phyloP scores from a whole-genome alignment of 768 basidiomycete genomes.

The Auricularia cornea region DNA sequence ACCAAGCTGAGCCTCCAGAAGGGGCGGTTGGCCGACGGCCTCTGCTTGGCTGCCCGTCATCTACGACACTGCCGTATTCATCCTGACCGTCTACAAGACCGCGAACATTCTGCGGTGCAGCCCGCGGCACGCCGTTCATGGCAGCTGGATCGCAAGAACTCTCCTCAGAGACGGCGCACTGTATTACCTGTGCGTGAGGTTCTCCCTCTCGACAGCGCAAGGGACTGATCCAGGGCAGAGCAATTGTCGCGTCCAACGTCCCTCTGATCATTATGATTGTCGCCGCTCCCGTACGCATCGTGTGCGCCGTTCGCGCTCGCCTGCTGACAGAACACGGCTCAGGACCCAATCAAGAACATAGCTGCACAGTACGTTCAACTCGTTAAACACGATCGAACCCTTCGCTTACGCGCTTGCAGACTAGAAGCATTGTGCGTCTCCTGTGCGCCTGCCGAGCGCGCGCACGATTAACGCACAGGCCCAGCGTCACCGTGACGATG shows the following conservation, averaged over 20 bases:
- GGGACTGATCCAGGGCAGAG: slow-evolving; percentile 16
- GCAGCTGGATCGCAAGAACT: slow-evolving; percentile 7
- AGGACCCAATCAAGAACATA: slow-evolving; percentile 26
- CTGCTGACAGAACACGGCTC: not conserved
- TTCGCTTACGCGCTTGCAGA: no score
- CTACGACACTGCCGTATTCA: slow-evolving; percentile 30
- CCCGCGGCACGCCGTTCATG: slow-evolving; percentile 15
- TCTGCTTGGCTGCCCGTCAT: slow-evolving; percentile 35
- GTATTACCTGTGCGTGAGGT: slow-evolving; percentile 25
- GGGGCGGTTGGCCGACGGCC: slow-evolving; percentile 21
- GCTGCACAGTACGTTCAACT: slow-evolving; percentile 26
- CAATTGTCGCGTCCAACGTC: slow-evolving; percentile 30
- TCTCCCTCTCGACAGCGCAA: not conserved
- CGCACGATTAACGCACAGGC: no score
- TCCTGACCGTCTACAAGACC: slow-evolving; percentile 22
- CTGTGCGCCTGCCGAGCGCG: no score
- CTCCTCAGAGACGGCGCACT: slow-evolving; percentile 25
- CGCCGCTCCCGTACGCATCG: slow-evolving; percentile 13
- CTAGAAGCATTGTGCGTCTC: no score
- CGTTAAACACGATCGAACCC: not conserved
- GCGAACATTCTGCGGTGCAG: slow-evolving; percentile 18
- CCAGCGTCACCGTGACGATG: slow-evolving; percentile 44
- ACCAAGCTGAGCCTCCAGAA: slow-evolving; percentile 4
- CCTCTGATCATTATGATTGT: slow-evolving; percentile 32
- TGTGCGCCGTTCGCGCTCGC: not conserved